phyloP scores from a whole-genome alignment of 2,329 filamentous ascomycete genomes.

The Fusarium sp. region DNA sequence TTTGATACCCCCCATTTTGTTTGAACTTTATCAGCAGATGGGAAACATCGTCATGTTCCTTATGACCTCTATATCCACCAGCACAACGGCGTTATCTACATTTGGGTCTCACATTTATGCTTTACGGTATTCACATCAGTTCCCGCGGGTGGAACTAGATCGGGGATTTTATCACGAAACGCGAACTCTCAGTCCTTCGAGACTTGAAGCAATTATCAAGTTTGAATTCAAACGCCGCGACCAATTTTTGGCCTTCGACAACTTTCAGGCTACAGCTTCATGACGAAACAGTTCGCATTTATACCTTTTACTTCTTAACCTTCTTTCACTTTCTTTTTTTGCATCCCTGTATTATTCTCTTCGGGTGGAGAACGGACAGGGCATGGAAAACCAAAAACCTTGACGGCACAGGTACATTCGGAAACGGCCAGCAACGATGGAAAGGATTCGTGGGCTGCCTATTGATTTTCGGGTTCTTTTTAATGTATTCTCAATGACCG shows the following conservation, averaged over 20 bases:
- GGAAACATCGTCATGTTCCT: constrained; percentile 46
- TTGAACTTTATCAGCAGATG: constrained; percentile 44
- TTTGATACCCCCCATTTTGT: constrained; percentile 53
- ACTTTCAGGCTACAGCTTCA: constrained; percentile 36
- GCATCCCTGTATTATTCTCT: constrained; percentile 13
- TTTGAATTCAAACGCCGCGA: constrained; percentile 22
- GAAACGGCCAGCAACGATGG: constrained; percentile 27
- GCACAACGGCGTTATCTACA: constrained; percentile 46
- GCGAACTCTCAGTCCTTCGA: constrained; percentile 21
- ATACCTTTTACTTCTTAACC: constrained; percentile 2
- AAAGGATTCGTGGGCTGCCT: constrained; percentile 10
- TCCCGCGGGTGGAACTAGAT: constrained; percentile 16
- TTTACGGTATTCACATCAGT: constrained; percentile 38
- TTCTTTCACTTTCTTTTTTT: constrained; percentile 16
- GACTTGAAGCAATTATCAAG: constrained; percentile 1
- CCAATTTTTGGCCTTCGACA: neutral
- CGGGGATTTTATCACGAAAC: constrained; percentile 28
- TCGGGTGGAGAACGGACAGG: constrained; percentile 26
- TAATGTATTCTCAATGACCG: constrained; percentile 29
- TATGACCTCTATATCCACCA: constrained; percentile 48
- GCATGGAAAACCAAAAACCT: constrained; percentile 23
- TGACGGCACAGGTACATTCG: constrained; percentile 22
- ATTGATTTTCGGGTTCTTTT: constrained; percentile 22
- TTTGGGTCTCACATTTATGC: constrained; percentile 41
- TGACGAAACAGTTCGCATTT: constrained; percentile 1